Base-by-base conservation (phyloP, 2,329 filamentous ascomycete species). In the Neonectria coccinea region DNA sequence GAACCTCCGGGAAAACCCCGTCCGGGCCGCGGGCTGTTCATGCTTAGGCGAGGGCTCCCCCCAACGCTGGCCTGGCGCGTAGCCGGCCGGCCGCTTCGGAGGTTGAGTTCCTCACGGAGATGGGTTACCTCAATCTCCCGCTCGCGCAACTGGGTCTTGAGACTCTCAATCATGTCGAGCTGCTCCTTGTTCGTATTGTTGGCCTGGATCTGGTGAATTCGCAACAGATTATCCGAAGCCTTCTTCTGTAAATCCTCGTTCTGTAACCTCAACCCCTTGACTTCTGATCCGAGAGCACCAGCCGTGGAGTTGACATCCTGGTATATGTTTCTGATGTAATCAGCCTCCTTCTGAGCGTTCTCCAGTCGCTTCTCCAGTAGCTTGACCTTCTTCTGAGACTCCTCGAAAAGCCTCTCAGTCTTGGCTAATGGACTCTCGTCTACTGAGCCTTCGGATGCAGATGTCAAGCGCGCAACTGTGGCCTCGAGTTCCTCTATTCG, bases 321-420 rank as follows among this genome's bases (percentile, higher is more conserved):
- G 70, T 91, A 92, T 10, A 84, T 79, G 4, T 82, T 81, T 56
- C 86, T 84, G 12, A 83, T 79, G 70, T 89, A 92, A 2, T 88
- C 86, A 27, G 84, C 78, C 4, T 89, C 86, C 14, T 79, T 80
- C 29, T 84, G 77, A 4, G 81, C 76, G 5, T 80, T 77, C 56
- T 80, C 79, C 5, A 79, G 73, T 20, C 78, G 79, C 59, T 77
- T 78, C 42, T 83, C 81, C 4, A 84, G 77, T 14, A 79, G 73
- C 52, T 78, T 75, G 16, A 82, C 78, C 27, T 83, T 74, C 5
- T 80, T 69, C 55, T 74, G 71, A 3, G 74, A 67, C 51, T 79
- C 80, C n/a, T 78, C 79, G 9, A 84, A 70, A 45, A 77, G 78
- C 31, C 66, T 73, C 50, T 77, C 75, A 1, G 71, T 73, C 25